These are phyloP conservation scores for Biscutella laevigata DNA, from an alignment of 441 rosid genomes.

Conservation along the genomic window DNA sequence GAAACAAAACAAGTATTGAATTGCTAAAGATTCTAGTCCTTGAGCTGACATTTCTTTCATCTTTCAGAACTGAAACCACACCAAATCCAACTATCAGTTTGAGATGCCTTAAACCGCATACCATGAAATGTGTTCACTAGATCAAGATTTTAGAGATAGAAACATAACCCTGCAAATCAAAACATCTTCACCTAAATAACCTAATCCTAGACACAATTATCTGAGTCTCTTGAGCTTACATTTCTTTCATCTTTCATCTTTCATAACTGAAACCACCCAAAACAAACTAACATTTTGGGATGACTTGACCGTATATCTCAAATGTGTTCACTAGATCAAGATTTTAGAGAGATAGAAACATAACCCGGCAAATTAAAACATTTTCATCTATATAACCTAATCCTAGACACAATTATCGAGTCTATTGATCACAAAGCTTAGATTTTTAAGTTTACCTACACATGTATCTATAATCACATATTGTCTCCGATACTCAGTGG, in stretches of 20 bases:
- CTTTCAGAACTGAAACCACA: background rate
- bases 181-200: too few species aligned
- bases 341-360: background rate
- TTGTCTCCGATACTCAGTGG: background rate
- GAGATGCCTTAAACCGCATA: too few species aligned
- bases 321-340: background rate
- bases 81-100: too few species aligned
- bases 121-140: too few species aligned
- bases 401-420: background rate
- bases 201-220: too few species aligned
- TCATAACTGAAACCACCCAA: too few species aligned
- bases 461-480: conserved; percentile 38
- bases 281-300: too few species aligned
- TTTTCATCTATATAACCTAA: background rate
- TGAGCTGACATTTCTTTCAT: background rate
- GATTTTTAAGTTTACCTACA: conserved; percentile 32
- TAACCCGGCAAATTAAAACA: background rate
- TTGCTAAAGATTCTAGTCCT: background rate
- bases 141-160: too few species aligned
- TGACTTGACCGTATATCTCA: background rate
- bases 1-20: background rate
- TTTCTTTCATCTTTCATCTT: too few species aligned
- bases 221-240: too few species aligned
- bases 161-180: too few species aligned
- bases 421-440: background rate